Conservation (phyloP, 768 basidiomycete genomes). For the Agaricus sinodeliciosus region DNA sequence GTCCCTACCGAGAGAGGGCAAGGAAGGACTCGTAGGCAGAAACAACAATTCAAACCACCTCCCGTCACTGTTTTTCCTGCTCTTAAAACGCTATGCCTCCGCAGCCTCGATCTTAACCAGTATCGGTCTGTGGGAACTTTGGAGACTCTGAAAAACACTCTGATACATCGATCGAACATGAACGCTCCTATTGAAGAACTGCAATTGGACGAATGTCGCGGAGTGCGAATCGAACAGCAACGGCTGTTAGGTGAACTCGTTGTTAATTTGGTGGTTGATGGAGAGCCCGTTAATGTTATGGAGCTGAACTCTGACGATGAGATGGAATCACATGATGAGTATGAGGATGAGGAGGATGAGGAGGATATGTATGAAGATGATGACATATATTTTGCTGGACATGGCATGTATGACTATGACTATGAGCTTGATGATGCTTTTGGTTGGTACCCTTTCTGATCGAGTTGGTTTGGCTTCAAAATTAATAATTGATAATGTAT, state of each 20-base stretch:
- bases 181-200: constrained; percentile 2
- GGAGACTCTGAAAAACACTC: neutral
- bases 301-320: neutral
- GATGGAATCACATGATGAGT: neutral
- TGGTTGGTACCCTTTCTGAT: neutral
- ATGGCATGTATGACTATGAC: neutral
- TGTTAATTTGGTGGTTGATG: constrained; percentile 3
- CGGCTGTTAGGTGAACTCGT: constrained; percentile 2
- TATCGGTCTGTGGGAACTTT: neutral
- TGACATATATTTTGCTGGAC: neutral
- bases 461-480: neutral
- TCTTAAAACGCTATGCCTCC: neutral
- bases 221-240: neutral
- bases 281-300: neutral
- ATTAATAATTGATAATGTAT: neutral
- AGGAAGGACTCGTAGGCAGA: neutral
- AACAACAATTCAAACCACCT: neutral
- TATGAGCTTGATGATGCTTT: neutral
- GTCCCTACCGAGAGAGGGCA: neutral
- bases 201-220: neutral
- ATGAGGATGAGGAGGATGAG: neutral
- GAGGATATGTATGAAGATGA: neutral
- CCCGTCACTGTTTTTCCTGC: constrained; percentile 4
- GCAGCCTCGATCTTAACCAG: neutral
- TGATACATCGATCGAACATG: constrained; percentile 5